Evolutionary conservation across 2,329 filamentous ascomycete genomes (phyloP).

Genomic region (Rhexocercosporidium sp.): DNA sequence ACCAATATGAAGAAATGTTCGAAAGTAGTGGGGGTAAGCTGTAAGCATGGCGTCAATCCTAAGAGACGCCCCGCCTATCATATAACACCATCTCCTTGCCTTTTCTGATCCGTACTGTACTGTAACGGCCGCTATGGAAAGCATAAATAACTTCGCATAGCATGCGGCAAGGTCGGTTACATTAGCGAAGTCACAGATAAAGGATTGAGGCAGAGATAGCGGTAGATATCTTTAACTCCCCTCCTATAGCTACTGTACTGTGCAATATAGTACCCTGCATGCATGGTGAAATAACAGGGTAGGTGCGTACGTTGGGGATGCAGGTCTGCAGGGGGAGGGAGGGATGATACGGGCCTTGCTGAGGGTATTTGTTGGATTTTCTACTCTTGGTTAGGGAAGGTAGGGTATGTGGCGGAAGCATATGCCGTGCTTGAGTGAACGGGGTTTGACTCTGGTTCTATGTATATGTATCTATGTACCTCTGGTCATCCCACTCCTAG

Average conservation of each 20-base stretch:
- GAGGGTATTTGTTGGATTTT: not conserved
- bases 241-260: too few species aligned
- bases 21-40: too few species aligned
- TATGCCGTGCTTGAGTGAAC: too few species aligned
- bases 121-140: too few species aligned
- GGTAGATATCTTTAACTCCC: not conserved
- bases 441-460: not conserved
- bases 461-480: conserved; percentile 20
- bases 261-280: not conserved
- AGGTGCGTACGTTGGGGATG: conserved; percentile 11
- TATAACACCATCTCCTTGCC: too few species aligned
- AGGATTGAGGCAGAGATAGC: not conserved
- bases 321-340: not conserved
- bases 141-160: too few species aligned
- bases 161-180: too few species aligned
- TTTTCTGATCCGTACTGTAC: too few species aligned
- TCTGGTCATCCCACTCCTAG: not conserved
- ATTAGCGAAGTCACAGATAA: too few species aligned
- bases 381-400: not conserved
- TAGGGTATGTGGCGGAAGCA: not conserved
- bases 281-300: not conserved
- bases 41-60: too few species aligned
- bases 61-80: too few species aligned
- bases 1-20: too few species aligned
- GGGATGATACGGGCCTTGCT: not conserved